Conservation (phyloP, 2,329 filamentous ascomycete genomes). For the Alternaria arbusti region DNA sequence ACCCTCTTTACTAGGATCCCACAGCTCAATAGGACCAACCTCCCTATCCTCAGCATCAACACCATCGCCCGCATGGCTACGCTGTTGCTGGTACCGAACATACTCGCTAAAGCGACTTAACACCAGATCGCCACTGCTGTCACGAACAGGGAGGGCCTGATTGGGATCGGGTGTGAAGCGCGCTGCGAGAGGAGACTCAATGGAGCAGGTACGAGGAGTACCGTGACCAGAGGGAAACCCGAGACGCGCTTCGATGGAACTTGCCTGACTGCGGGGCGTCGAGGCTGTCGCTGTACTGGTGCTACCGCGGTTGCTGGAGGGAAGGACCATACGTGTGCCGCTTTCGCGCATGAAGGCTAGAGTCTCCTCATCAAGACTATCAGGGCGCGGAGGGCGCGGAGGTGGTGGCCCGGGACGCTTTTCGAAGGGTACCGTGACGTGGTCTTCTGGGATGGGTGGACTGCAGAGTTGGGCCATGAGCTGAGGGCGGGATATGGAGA, state of each 20-base stretch:
- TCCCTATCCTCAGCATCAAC: conserved; percentile 16
- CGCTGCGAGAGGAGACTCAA: conserved; percentile 19
- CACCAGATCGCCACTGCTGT: conserved; percentile 12
- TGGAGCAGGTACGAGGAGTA: conserved; percentile 3
- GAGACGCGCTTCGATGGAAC: conserved; percentile 17
- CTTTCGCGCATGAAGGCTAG: conserved; percentile 21
- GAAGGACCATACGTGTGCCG: conserved; percentile 20
- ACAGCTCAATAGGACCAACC: conserved; percentile 23
- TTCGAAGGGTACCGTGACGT: conserved; percentile 13
- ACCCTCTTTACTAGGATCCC: conserved; percentile 7
- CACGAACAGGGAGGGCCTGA: conserved; percentile 15
- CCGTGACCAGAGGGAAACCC: conserved; percentile 16
- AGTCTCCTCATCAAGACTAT: conserved; percentile 21
- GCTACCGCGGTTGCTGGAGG: conserved; percentile 7
- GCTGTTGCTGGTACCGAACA: conserved; percentile 3
- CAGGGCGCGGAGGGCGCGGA: conserved; percentile 21
- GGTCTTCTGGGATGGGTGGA: conserved; percentile 2
- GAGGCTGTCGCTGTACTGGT: conserved; percentile 13
- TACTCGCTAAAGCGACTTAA: conserved; percentile 24
- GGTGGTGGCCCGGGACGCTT: conserved; percentile 21
- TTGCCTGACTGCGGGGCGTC: conserved; percentile 6
- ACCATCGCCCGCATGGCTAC: conserved; percentile 10
- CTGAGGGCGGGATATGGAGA: conserved; percentile 23
- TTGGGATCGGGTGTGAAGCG: conserved; percentile 8
- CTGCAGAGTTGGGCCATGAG: conserved; percentile 8